Evolutionary conservation across 2,329 filamentous ascomycete genomes (phyloP).

Genomic region (Fusarium scirpi): DNA sequence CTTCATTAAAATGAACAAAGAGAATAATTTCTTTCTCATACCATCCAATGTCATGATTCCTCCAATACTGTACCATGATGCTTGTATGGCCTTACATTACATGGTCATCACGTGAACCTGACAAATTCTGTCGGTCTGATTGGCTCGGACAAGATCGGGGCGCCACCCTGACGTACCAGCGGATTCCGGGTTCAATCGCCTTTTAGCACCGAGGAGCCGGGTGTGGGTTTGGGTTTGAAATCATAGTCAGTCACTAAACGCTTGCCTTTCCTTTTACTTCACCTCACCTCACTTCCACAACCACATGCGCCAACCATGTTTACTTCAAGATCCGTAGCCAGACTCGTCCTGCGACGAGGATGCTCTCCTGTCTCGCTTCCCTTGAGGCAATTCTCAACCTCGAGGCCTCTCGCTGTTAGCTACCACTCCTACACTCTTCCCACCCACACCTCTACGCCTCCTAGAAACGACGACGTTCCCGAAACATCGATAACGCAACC

Average conservation of each 20-base stretch:
- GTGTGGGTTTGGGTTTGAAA: slow-evolving; percentile 38
- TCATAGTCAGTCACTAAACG: slow-evolving; percentile 24
- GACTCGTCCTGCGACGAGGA: slow-evolving; percentile 56
- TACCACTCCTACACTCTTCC: slow-evolving; percentile 67
- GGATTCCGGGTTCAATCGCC: slow-evolving; percentile 48
- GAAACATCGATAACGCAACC: slow-evolving; percentile 63
- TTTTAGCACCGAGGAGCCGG: slow-evolving; percentile 47
- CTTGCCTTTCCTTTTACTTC: not conserved
- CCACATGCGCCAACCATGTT: slow-evolving; percentile 57
- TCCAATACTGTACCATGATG: not conserved
- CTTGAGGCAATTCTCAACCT: slow-evolving; percentile 57
- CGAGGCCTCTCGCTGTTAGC: slow-evolving; percentile 49
- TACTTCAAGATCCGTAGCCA: slow-evolving; percentile 55
- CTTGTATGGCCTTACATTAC: not conserved
- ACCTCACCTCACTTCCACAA: slow-evolving; percentile 20
- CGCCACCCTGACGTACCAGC: slow-evolving; percentile 44
- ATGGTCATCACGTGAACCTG: slow-evolving; percentile 38
- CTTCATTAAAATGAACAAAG: not conserved
- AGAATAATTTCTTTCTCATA: not conserved
- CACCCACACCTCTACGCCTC: slow-evolving; percentile 55
- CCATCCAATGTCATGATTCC: slow-evolving; percentile 7
- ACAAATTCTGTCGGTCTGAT: slow-evolving; percentile 52
- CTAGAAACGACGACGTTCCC: slow-evolving; percentile 58
- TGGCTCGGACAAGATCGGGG: slow-evolving; percentile 54
- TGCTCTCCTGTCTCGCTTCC: slow-evolving; percentile 53